Evolutionary conservation across 768 basidiomycete genomes (phyloP), one percentile per base, ranked within the genome.

Genomic region (Nevesoporus exiguus): DNA sequence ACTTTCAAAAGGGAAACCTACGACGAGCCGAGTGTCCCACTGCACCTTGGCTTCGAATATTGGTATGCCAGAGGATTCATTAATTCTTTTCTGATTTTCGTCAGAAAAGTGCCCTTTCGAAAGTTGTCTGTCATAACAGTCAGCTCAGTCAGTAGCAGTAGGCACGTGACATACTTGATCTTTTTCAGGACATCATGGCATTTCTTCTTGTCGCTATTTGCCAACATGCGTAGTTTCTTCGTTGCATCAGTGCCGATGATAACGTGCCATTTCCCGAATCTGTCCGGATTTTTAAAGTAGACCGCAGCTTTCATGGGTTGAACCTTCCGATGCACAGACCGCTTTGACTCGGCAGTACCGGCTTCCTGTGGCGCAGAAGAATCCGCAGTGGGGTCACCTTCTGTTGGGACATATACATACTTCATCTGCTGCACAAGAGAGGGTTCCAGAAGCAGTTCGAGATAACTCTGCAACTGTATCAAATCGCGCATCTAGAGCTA

Each of bases 1-100:
- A 15, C 21, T 37, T 9, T 1, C 7, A 10, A 47, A 41, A 7
- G 24, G 48, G 24, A 36, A 29, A 66, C 77, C 5, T 60, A 82
- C 82, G 2, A 85, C 73, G 22, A 85, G 65, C 11, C 80, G 70
- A 22, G 75, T 63, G 56, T 83, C 80, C 0, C 72, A 60, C 10
- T 79, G 80, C 76, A 87, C 82, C 64, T 85, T 87, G 0, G 87
- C 87, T 62, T 87, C 85, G 49, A 77, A 88, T 10, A 88, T 77
- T 0, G 86, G 83, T 3, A 88, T 66, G 1, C 77, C 77, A 14
- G 67, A 65, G 13, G 72, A 47, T 0, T 76, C 76, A 21, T 73
- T 81, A 13, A 88, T 69, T 7, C 77, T 69, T 65, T 85, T 85
- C 58, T 88, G 84, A 56, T 88, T 88, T 52, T 84, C 81, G 11